Percentiles rank a stretch among this genome's conserved stretches.
Evolutionary conservation across 306 rosid genomes (phyloP).

Genomic region (Calophaca sinica): DNA sequence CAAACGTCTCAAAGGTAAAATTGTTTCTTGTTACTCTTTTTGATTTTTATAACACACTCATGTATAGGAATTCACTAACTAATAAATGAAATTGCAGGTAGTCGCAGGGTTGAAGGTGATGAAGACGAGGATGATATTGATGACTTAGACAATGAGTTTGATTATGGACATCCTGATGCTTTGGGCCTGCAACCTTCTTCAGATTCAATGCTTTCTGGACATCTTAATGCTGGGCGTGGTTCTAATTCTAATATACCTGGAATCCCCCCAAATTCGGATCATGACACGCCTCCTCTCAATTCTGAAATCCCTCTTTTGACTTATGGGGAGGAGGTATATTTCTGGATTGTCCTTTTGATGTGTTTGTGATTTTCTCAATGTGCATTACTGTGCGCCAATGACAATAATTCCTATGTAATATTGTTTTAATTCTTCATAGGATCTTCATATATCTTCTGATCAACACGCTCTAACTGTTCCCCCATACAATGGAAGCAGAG

Average conservation of each 20-base stretch:
- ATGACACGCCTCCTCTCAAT: slow-evolving; percentile 53
- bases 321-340: slow-evolving; percentile 74
- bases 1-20: slow-evolving; percentile 69
- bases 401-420: slow-evolving; percentile 9
- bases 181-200: slow-evolving; percentile 37
- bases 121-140: slow-evolving; percentile 80
- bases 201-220: slow-evolving; percentile 49
- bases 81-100: slow-evolving; percentile 58
- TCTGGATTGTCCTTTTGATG: slow-evolving; percentile 21
- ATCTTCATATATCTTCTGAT: slow-evolving; percentile 64
- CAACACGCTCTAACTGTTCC: slow-evolving; percentile 74
- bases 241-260: slow-evolving; percentile 51
- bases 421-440: slow-evolving; percentile 49
- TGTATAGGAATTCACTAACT: slow-evolving; percentile 5
- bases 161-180: slow-evolving; percentile 52
- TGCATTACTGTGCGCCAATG: not conserved
- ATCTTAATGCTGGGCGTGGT: slow-evolving; percentile 30
- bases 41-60: slow-evolving; percentile 20
- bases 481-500: slow-evolving; percentile 60
- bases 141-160: slow-evolving; percentile 80
- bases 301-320: slow-evolving; percentile 75
- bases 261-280: slow-evolving; percentile 45
- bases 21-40: slow-evolving; percentile 6
- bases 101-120: slow-evolving; percentile 82
- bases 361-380: slow-evolving; percentile 1